These are phyloP conservation scores for Daldinia bambusicola DNA, from an alignment of 495 filamentous ascomycete species.

Conservation along the genomic window DNA sequence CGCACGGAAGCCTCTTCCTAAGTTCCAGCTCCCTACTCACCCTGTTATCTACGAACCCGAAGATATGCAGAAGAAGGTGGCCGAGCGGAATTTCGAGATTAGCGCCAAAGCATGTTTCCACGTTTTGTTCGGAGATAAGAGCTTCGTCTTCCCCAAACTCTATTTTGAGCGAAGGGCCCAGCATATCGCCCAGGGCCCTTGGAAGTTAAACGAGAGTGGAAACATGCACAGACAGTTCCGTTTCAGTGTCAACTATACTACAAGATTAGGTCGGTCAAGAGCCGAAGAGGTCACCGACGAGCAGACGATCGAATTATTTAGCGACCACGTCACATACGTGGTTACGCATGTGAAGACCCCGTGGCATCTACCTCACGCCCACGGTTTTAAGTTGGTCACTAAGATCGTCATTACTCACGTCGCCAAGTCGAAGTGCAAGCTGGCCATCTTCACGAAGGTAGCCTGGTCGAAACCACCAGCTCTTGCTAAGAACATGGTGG, in stretches of 20 bases:
- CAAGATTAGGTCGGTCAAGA: slow-evolving; percentile 69
- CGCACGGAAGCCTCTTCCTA: slow-evolving; percentile 67
- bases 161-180: slow-evolving; percentile 86
- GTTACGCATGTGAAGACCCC: slow-evolving; percentile 87
- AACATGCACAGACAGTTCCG: slow-evolving; percentile 79
- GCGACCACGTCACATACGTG: slow-evolving; percentile 96
- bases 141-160: slow-evolving; percentile 89
- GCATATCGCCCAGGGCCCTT: slow-evolving; percentile 85
- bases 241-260: slow-evolving; percentile 76
- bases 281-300: slow-evolving; percentile 76
- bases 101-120: slow-evolving; percentile 95
- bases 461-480: slow-evolving; percentile 80
- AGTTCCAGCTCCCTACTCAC: slow-evolving; percentile 85
- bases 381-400: slow-evolving; percentile 82
- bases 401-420: slow-evolving; percentile 95
- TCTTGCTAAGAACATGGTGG: slow-evolving; percentile 76
- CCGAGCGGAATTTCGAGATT: slow-evolving; percentile 84
- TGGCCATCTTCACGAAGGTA: slow-evolving; percentile 86
- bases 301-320: slow-evolving; percentile 89
- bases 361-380: slow-evolving; percentile 86
- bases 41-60: slow-evolving; percentile 85
- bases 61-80: slow-evolving; percentile 73
- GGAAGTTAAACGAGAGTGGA: slow-evolving; percentile 74
- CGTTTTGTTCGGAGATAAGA: slow-evolving; percentile 94
- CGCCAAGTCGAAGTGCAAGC: slow-evolving; percentile 89